A percentile compares a stretch with the other conserved stretches of the same genome.
Conservation (phyloP, 345 rosid species). For the Melaleuca alternifolia region DNA sequence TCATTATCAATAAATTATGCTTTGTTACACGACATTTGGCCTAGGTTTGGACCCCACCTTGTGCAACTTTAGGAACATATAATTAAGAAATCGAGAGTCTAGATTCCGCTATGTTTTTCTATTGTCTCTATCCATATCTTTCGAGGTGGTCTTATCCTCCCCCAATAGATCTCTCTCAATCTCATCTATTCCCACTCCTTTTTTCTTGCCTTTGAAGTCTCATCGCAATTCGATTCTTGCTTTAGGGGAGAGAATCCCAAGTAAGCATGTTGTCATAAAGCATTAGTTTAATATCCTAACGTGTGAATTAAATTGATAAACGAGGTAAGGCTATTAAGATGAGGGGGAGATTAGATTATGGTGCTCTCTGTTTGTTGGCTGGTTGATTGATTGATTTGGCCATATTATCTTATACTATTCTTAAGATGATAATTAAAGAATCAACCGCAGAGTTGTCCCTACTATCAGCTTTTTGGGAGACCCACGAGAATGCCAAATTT, state of each 20-base stretch:
- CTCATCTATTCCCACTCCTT: conserved; percentile 31
- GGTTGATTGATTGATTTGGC: not conserved
- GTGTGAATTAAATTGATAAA: conserved; percentile 28
- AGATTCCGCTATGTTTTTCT: conserved; percentile 29
- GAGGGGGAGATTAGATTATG: not conserved
- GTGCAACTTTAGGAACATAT: conserved; percentile 46
- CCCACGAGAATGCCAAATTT: not conserved
- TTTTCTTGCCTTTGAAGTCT: not conserved
- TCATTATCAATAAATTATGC: conserved; percentile 17
- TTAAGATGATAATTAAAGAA: not conserved
- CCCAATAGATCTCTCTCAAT: conserved; percentile 19
- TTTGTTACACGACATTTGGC: conserved; percentile 69
- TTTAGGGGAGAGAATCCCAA: conserved; percentile 48
- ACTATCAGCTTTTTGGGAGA: not conserved
- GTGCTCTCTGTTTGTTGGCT: not conserved
- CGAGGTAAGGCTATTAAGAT: not conserved
- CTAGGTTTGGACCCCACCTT: conserved; percentile 32
- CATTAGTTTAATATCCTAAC: conserved; percentile 21
- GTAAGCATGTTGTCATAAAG: conserved; percentile 47
- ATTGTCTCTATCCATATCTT: conserved; percentile 21
- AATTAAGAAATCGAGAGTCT: conserved; percentile 18
- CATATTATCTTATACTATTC: not conserved
- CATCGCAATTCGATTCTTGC: conserved; percentile 18
- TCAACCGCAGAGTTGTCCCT: not conserved
- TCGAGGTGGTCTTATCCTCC: conserved; percentile 28